A percentile compares a stretch with the other conserved stretches of the same genome.
Conservation (phyloP, 1,139 yeast species). For the Nakaseomyces sp. region DNA sequence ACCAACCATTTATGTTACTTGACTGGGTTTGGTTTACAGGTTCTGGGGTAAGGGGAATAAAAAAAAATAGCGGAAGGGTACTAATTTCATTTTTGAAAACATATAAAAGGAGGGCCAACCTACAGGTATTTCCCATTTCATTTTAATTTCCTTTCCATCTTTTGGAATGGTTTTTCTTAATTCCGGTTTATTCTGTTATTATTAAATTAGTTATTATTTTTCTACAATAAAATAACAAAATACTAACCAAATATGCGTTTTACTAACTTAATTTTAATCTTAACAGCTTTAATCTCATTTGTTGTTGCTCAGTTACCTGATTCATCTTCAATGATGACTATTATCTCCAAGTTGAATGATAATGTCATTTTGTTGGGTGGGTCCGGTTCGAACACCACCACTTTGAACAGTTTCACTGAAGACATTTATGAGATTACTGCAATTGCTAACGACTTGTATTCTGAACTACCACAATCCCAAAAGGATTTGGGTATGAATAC, state of each 20-base stretch:
- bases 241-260: background rate
- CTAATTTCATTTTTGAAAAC: background rate
- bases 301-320: background rate
- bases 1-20: too few relatives aligned
- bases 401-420: background rate
- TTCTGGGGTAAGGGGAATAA: too few relatives aligned
- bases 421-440: background rate
- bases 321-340: background rate
- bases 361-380: background rate
- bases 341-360: background rate
- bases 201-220: background rate
- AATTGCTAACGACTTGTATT: background rate
- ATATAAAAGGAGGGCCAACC: slow-evolving; percentile 3
- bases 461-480: background rate
- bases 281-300: background rate
- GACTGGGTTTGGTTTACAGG: too few relatives aligned
- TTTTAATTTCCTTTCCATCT: background rate
- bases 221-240: background rate
- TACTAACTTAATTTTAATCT: background rate
- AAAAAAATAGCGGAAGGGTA: background rate
- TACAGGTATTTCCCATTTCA: background rate
- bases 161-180: background rate
- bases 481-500: background rate
- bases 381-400: background rate
- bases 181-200: background rate